Evolutionary conservation across 2,329 filamentous ascomycete species (phyloP), one percentile per base, ranked within the genome.

Genomic region (Aspergillus nomiae): DNA sequence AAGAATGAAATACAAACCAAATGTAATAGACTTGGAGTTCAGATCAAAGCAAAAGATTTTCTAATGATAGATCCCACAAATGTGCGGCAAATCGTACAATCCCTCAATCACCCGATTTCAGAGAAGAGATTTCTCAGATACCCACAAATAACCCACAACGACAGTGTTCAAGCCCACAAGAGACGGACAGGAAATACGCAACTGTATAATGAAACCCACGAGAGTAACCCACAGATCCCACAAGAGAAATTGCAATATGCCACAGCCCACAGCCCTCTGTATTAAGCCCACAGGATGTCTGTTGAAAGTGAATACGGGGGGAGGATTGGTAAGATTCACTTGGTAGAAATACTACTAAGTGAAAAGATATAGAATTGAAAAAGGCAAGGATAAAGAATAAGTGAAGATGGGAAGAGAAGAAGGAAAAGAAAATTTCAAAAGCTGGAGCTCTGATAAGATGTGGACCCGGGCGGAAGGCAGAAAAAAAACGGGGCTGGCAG

Each of bases 191-290:
- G 74, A 72, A 71, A 77, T 73, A 77, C 74, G 74, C 75, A 76
- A 76, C 73, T 67, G 69, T 74, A 69, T 77, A 68, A 71, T 74
- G 75, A 74, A 79, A 77, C 76, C 77, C 76, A 78, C 76, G 70
- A 74, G 69, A 71, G 70, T 73, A 72, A 74, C 73, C 69, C 72
- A 74, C 69, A 74, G 72, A 76, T 73, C 77, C 77, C 77, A 79
- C 74, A 75, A 74, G 72, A 77, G 74, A 75, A 72, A 74, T 71
- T 74, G 74, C 71, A 73, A 70, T 77, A 75, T 74, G 66, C 71
- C 71, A 76, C 70, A 79, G 76, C 77, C 78, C 76, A 76, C 76
- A 77, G 77, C 75, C 76, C 75, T 77, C 77, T 76, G 75, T 75
- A 69, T 71, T 63, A 71, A 77, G 70, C 75, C 75, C 76, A 74